Conservation (phyloP, 2,329 filamentous ascomycete species). For the Xylaria sp. region DNA sequence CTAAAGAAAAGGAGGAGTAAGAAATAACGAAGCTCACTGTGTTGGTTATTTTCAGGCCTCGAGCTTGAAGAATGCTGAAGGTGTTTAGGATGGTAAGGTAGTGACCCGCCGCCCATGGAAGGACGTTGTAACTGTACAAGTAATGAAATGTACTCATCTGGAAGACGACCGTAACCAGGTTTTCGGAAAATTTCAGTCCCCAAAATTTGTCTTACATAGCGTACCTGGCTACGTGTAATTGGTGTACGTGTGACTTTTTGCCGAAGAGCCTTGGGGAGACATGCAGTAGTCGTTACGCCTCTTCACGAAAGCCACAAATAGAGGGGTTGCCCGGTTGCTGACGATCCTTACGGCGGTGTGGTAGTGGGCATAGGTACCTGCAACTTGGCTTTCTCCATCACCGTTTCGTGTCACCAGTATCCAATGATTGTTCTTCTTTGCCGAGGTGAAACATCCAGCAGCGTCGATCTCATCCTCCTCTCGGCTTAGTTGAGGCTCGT, state of each 20-base stretch:
- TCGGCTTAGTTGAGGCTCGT: not conserved
- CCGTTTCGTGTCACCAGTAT: not conserved
- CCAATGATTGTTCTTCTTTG: not conserved
- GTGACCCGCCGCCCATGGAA: not conserved
- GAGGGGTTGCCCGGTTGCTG: not conserved
- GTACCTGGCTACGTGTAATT: not conserved
- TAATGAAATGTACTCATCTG: not conserved
- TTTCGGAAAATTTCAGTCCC: not conserved
- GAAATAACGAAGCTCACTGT: not conserved
- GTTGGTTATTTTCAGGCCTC: not conserved
- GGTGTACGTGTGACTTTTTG: not conserved
- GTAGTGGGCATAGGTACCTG: not conserved
- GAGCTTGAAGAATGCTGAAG: not conserved
- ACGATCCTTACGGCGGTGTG: not conserved
- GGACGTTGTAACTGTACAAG: not conserved
- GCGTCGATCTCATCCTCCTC: not conserved
- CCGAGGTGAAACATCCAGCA: not conserved
- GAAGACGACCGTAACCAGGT: not conserved
- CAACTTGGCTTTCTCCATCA: not conserved
- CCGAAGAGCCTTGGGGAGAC: not conserved
- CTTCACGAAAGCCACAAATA: not conserved
- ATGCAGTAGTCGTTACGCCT: not conserved
- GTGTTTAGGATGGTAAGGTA: not conserved
- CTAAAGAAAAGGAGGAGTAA: not conserved
- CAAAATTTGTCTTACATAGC: not conserved